A percentile compares a stretch with the other conserved stretches of the same genome.
These are phyloP conservation scores for Beauveria caledonica DNA, from an alignment of 2,329 filamentous ascomycete genomes.

Conservation along the genomic window DNA sequence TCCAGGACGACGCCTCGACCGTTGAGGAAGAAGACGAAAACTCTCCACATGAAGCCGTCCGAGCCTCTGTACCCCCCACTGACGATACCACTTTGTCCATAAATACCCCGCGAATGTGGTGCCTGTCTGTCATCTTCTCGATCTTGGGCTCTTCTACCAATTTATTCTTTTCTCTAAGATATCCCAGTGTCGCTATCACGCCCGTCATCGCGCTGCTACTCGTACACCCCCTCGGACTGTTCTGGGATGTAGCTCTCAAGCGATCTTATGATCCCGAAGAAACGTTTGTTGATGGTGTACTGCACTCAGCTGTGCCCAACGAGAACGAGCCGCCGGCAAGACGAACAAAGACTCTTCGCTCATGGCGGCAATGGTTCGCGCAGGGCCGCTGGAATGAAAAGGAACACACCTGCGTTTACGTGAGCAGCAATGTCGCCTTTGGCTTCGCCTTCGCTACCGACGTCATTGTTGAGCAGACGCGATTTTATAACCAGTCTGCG, in stretches of 20 bases:
- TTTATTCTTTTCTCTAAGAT: slow-evolving; percentile 81
- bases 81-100: slow-evolving; percentile 74
- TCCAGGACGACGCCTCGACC: slow-evolving; percentile 26
- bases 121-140: slow-evolving; percentile 69
- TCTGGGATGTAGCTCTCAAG: slow-evolving; percentile 71
- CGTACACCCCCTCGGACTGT: slow-evolving; percentile 71
- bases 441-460: slow-evolving; percentile 85
- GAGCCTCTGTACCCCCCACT: slow-evolving; percentile 67
- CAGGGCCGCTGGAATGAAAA: slow-evolving; percentile 83
- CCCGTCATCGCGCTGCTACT: slow-evolving; percentile 81
- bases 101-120: slow-evolving; percentile 84
- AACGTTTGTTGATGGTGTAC: slow-evolving; percentile 42
- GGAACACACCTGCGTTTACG: slow-evolving; percentile 81
- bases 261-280: slow-evolving; percentile 44
- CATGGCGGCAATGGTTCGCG: slow-evolving; percentile 63
- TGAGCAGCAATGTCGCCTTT: slow-evolving; percentile 83
- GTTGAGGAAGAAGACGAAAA: slow-evolving; percentile 50
- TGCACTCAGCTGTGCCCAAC: slow-evolving; percentile 16
- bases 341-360: slow-evolving; percentile 24
- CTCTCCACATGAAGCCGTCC: slow-evolving; percentile 70
- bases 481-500: slow-evolving; percentile 79
- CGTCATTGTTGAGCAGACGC: slow-evolving; percentile 82
- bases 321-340: slow-evolving; percentile 13
- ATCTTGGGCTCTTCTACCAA: slow-evolving; percentile 77
- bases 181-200: slow-evolving; percentile 83